A percentile compares a stretch with the other conserved stretches of the same genome.
Conservation (phyloP, 1,139 yeast species). For the Geotrichum armillariae region DNA sequence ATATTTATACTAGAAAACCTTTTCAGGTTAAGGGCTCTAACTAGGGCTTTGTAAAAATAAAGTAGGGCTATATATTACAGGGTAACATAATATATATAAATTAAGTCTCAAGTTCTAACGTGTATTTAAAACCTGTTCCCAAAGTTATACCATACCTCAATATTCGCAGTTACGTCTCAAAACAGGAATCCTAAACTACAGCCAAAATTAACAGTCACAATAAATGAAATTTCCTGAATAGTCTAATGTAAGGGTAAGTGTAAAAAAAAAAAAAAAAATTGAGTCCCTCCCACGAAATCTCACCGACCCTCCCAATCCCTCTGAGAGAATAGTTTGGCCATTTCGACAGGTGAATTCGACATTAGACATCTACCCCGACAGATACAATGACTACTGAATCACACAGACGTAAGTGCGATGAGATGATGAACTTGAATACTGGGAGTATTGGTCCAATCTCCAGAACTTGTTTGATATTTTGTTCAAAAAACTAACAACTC, state of each 20-base stretch:
- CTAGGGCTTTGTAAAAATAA: not conserved
- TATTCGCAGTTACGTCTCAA: not conserved
- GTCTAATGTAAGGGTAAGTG: not conserved
- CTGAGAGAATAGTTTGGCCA: constrained; percentile 17
- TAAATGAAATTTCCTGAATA: constrained; percentile 5
- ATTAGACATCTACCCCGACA: constrained; percentile 23
- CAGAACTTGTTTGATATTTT: not conserved
- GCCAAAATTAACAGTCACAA: constrained; percentile 6
- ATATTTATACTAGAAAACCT: constrained; percentile 20
- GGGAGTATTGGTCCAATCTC: not conserved
- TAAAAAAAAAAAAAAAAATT: constrained; percentile 8
- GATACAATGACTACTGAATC: constrained; percentile 23
- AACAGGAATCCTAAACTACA: not conserved
- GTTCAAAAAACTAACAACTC: constrained; percentile 2
- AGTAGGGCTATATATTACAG: not conserved
- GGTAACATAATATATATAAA: not conserved
- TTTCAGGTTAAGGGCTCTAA: not conserved
- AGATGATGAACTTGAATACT: not conserved
- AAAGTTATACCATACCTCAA: not conserved
- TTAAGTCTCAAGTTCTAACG: not conserved
- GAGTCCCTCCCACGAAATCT: constrained; percentile 9
- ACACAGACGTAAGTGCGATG: constrained; percentile 21
- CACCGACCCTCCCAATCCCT: constrained; percentile 12
- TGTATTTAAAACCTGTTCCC: not conserved
- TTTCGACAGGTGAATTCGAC: constrained; percentile 22